Percentiles rank a stretch among this genome's conserved stretches.
These are phyloP conservation scores for Plantago major DNA, from an alignment of 257 asterid genomes.

Conservation along the genomic window DNA sequence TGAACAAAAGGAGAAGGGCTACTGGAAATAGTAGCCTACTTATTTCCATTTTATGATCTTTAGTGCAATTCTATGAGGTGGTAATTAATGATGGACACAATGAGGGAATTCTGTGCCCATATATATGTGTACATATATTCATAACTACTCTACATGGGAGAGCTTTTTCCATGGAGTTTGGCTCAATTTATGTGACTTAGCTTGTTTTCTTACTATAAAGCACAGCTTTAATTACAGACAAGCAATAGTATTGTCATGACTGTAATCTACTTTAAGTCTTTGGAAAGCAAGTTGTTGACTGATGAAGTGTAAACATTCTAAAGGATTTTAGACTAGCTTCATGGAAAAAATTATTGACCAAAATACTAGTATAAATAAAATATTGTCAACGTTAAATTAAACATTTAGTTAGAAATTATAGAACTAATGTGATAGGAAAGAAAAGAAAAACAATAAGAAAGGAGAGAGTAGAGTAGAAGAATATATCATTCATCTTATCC, in stretches of 20 bases:
- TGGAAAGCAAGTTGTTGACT: conserved; percentile 21
- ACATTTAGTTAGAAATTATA: no score
- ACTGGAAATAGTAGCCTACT: conserved; percentile 30
- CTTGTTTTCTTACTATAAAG: conserved; percentile 20
- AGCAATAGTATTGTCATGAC: background rate
- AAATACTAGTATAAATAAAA: no score
- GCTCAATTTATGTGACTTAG: conserved; percentile 25
- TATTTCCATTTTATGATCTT: conserved; percentile 26
- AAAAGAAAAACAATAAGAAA: no score
- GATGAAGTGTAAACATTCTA: background rate
- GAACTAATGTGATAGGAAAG: no score
- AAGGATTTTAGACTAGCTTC: background rate
- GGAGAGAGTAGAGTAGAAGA: no score
- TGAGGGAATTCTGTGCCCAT: conserved; percentile 3
- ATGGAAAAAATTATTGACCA: no score
- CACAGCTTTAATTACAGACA: conserved; percentile 12
- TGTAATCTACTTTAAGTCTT: conserved; percentile 11
- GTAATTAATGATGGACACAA: background rate
- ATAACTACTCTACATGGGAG: no score
- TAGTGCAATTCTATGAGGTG: background rate
- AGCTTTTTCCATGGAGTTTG: conserved; percentile 20
- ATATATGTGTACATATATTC: conserved; percentile 16
- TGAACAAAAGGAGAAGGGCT: conserved; percentile 32
- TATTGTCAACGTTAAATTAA: no score
- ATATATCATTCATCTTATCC: no score